Evolutionary conservation across 306 rosid genomes (phyloP).

Genomic region (Cicer arietinum): DNA sequence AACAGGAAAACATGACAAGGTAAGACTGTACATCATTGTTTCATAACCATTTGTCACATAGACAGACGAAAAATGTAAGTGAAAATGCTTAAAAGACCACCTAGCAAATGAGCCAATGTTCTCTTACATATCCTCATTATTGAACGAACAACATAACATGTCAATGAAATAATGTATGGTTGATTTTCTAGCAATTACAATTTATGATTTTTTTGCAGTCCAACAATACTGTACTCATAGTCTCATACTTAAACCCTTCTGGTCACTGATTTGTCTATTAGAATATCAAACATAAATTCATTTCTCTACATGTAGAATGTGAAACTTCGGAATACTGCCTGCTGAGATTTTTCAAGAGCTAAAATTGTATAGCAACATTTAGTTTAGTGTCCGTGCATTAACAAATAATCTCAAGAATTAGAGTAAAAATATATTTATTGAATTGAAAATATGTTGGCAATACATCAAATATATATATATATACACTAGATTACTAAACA

Average conservation of each 20-base stretch:
- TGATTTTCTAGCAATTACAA: constrained; percentile 15
- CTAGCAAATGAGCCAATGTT: constrained; percentile 12
- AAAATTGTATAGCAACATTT: neutral
- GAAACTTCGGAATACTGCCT: constrained; percentile 29
- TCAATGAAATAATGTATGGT: neutral
- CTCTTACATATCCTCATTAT: constrained; percentile 23
- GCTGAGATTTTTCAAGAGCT: constrained; percentile 18
- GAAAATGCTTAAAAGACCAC: constrained; percentile 12
- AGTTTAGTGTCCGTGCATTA: neutral
- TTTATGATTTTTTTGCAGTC: constrained; percentile 7
- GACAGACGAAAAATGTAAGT: neutral
- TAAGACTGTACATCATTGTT: constrained; percentile 14
- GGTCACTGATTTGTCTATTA: constrained; percentile 26
- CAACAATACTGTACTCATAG: constrained; percentile 9
- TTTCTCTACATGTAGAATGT: constrained; percentile 7
- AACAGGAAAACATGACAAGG: constrained; percentile 35
- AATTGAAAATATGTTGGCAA: no score
- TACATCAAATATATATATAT: no score
- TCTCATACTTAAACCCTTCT: neutral
- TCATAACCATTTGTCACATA: constrained; percentile 14
- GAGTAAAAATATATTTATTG: no score
- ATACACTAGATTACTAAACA: no score
- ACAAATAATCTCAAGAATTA: constrained; percentile 1
- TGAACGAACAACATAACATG: constrained; percentile 9
- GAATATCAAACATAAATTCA: constrained; percentile 21